phyloP scores from a whole-genome alignment of 768 basidiomycete genomes.

The Tulasnella sp. region DNA sequence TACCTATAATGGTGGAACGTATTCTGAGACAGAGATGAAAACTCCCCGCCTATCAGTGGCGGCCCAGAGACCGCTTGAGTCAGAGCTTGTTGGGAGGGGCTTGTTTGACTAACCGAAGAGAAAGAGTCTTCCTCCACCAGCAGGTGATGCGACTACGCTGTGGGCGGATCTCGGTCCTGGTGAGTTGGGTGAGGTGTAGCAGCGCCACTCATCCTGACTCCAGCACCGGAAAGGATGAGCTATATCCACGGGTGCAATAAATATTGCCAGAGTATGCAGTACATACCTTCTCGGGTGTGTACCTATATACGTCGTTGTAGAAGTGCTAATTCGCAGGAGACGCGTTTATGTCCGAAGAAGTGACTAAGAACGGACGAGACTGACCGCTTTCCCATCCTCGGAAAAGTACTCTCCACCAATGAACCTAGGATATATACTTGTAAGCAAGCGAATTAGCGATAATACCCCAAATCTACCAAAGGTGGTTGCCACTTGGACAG shows the following conservation, averaged over 20 bases:
- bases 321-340: conserved; percentile 58
- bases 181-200: conserved; percentile 79
- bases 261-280: conserved; percentile 1
- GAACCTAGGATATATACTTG: conserved; percentile 42
- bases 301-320: conserved; percentile 86
- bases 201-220: conserved; percentile 81
- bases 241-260: background rate
- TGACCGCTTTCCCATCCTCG: conserved; percentile 79
- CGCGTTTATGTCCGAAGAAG: background rate
- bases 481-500: conserved; percentile 76
- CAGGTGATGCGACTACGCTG: conserved; percentile 71
- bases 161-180: conserved; percentile 90
- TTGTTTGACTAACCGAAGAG: conserved; percentile 62
- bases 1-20: conserved; percentile 54
- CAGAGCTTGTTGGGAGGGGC: background rate
- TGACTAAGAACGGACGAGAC: conserved; percentile 37
- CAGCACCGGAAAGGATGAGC: background rate
- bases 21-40: conserved; percentile 79
- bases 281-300: conserved; percentile 75
- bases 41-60: conserved; percentile 68
- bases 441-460: conserved; percentile 20
- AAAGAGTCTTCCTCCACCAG: conserved; percentile 84
- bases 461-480: conserved; percentile 55
- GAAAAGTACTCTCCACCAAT: conserved; percentile 88
- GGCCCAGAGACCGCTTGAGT: conserved; percentile 1